Percentiles rank a stretch among this genome's conserved stretches.
phyloP scores from a whole-genome alignment of 2,329 filamentous ascomycete species.

The Sporothrix pseudoabietina region DNA sequence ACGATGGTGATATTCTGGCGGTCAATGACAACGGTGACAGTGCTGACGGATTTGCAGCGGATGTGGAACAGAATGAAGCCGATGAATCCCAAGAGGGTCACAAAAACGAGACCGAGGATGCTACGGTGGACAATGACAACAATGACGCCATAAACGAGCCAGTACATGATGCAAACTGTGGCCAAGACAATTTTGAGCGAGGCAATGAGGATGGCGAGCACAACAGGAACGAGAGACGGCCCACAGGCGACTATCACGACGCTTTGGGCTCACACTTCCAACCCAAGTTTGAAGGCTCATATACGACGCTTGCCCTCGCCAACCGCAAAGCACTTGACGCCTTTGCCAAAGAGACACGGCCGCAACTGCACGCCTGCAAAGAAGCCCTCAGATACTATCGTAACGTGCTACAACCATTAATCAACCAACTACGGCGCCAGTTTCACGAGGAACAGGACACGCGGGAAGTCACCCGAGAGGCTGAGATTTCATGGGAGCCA shows the following conservation, averaged over 20 bases:
- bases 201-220: neutral
- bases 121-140: neutral
- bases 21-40: too few relatives aligned
- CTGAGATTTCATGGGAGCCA: slow-evolving; percentile 30
- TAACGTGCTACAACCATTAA: slow-evolving; percentile 23
- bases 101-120: neutral
- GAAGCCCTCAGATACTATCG: slow-evolving; percentile 29
- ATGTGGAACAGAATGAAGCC: neutral
- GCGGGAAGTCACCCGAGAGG: neutral
- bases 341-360: slow-evolving; percentile 26
- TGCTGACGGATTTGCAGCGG: neutral
- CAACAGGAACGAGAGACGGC: neutral
- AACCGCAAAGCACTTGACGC: slow-evolving; percentile 28
- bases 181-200: neutral
- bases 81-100: neutral
- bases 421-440: slow-evolving; percentile 5
- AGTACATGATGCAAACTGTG: neutral
- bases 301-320: slow-evolving; percentile 28
- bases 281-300: slow-evolving; percentile 28
- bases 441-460: neutral
- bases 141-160: neutral
- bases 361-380: slow-evolving; percentile 19
- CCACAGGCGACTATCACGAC: too few relatives aligned
- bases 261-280: slow-evolving; percentile 13
- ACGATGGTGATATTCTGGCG: neutral